Evolutionary conservation across 768 basidiomycete genomes (phyloP).

Genomic region (Leucocoprinus leucothites): DNA sequence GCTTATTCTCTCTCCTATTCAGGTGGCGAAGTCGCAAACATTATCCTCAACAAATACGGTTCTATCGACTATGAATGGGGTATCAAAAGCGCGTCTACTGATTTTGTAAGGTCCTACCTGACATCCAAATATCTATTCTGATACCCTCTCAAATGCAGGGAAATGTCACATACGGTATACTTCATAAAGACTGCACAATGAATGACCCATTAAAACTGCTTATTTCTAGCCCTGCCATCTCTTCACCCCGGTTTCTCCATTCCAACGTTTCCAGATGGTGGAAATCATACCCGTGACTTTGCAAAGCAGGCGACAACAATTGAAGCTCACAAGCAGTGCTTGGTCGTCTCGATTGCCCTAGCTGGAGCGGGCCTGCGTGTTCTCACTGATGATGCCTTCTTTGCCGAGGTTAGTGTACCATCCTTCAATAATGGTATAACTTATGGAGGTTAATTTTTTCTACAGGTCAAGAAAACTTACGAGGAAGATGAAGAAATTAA

Average conservation of each 20-base stretch:
- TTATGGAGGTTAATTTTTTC: not conserved
- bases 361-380: constrained; percentile 69
- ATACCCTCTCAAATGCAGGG: constrained; percentile 42
- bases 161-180: constrained; percentile 69
- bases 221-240: constrained; percentile 49
- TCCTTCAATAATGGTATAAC: not conserved
- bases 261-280: constrained; percentile 66
- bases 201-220: not conserved
- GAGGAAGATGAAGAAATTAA: constrained; percentile 1
- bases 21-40: constrained; percentile 66
- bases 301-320: constrained; percentile 57
- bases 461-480: not conserved
- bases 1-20: not conserved
- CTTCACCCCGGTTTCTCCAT: constrained; percentile 80
- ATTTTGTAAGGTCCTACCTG: constrained; percentile 56
- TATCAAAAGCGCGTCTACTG: constrained; percentile 71
- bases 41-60: constrained; percentile 60
- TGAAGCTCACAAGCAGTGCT: constrained; percentile 61
- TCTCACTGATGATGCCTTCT: constrained; percentile 65
- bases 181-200: not conserved
- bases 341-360: constrained; percentile 68
- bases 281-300: constrained; percentile 76
- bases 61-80: constrained; percentile 64
- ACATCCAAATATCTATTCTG: not conserved
- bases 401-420: constrained; percentile 38